phyloP scores from a whole-genome alignment of 495 filamentous ascomycete genomes.

The Chlorociboria aeruginascens region DNA sequence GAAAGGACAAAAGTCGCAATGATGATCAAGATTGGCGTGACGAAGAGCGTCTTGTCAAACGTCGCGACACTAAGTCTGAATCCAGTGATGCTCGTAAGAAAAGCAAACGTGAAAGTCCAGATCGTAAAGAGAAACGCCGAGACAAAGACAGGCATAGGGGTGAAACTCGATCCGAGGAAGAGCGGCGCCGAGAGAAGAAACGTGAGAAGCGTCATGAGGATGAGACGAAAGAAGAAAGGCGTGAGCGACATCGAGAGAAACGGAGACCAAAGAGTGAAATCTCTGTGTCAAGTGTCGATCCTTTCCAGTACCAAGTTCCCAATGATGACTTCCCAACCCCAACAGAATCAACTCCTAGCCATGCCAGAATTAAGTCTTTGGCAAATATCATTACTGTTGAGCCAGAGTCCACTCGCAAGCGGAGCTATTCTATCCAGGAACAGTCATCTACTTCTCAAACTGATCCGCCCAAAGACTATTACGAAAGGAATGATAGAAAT shows the following conservation, averaged over 20 bases:
- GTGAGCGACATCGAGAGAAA: slow-evolving; percentile 19
- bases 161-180: slow-evolving; percentile 5
- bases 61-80: slow-evolving; percentile 8
- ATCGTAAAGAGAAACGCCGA: slow-evolving; percentile 13
- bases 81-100: slow-evolving; percentile 9
- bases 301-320: slow-evolving; percentile 38
- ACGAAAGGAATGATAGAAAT: slow-evolving; percentile 8
- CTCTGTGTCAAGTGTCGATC: slow-evolving; percentile 24
- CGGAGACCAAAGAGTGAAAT: slow-evolving; percentile 9
- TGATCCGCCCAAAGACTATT: slow-evolving; percentile 3
- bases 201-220: slow-evolving; percentile 17
- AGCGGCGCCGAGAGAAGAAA: slow-evolving; percentile 12
- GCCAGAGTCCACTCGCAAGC: slow-evolving; percentile 25
- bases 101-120: slow-evolving; percentile 6
- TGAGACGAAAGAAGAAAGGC: slow-evolving; percentile 12
- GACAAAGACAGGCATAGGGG: slow-evolving; percentile 10
- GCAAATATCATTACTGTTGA: slow-evolving; percentile 33
- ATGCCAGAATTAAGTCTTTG: slow-evolving; percentile 14
- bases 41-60: slow-evolving; percentile 13
- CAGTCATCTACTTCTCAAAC: slow-evolving; percentile 9
- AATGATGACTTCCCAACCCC: slow-evolving; percentile 33
- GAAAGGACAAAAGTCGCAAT: slow-evolving; percentile 18
- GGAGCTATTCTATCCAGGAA: slow-evolving; percentile 17
- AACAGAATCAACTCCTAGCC: slow-evolving; percentile 9
- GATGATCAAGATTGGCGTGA: slow-evolving; percentile 6